phyloP scores from a whole-genome alignment of 73 alveolate species.

The Blepharisma stoltei region DNA sequence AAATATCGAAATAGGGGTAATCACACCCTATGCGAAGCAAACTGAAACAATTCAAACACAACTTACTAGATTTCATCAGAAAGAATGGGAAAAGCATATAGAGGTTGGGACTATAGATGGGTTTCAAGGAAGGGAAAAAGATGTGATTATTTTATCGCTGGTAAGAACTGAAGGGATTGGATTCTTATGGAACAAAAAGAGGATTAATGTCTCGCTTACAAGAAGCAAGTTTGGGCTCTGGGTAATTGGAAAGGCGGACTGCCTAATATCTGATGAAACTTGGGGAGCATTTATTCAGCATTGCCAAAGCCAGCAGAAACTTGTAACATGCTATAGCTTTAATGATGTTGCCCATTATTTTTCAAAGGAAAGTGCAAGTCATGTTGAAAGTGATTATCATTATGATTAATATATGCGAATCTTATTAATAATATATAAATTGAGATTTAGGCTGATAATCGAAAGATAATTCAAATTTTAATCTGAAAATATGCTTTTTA shows the following conservation, averaged over 20 bases:
- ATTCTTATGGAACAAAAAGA: conserved; percentile 89
- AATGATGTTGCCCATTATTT: neutral
- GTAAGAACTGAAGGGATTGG: conserved; percentile 96
- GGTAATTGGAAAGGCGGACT: too few species aligned
- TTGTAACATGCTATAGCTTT: neutral
- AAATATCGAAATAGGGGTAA: conserved; percentile 86
- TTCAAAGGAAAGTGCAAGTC: too few species aligned
- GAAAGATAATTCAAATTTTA: too few species aligned
- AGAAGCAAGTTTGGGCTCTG: conserved; percentile 58
- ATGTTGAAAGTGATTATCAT: too few species aligned
- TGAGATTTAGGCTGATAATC: too few species aligned
- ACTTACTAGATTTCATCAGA: neutral
- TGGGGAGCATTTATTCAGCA: neutral
- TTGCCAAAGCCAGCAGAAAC: neutral
- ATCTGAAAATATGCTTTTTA: too few species aligned
- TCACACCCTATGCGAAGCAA: conserved; percentile 96
- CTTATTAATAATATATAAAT: too few species aligned
- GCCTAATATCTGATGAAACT: too few species aligned
- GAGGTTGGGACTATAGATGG: conserved; percentile 91
- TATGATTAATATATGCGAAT: too few species aligned
- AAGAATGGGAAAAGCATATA: neutral
- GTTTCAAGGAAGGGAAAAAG: conserved; percentile 98
- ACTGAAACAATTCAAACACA: conserved; percentile 31
- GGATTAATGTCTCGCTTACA: conserved; percentile 94
- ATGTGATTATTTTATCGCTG: conserved; percentile 90